Evolutionary conservation across 345 rosid species (phyloP).

Genomic region (Arabidopsis thaliana): DNA sequence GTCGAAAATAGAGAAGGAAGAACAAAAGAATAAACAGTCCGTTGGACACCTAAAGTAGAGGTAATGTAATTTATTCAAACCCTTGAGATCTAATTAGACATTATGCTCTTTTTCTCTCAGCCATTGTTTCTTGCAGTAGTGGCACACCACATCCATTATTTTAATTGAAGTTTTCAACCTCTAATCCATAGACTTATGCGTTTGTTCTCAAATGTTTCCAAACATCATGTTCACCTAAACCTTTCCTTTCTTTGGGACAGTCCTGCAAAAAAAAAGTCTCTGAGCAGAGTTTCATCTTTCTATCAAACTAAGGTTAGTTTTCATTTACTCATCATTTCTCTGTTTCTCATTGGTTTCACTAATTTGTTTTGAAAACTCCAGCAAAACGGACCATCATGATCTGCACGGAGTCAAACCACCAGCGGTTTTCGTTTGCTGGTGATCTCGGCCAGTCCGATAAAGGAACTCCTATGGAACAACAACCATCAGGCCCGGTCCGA

Average conservation of each 20-base stretch:
- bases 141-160: constrained; percentile 47
- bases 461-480: constrained; percentile 27
- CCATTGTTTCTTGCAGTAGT: constrained; percentile 38
- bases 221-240: constrained; percentile 28
- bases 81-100: constrained; percentile 39
- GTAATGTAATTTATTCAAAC: constrained; percentile 23
- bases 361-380: constrained; percentile 18
- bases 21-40: neutral
- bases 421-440: constrained; percentile 62
- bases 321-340: constrained; percentile 3
- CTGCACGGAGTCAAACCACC: constrained; percentile 64
- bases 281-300: constrained; percentile 27
- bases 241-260: constrained; percentile 18
- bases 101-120: constrained; percentile 4
- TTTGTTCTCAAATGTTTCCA: constrained; percentile 23
- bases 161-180: constrained; percentile 38
- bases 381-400: constrained; percentile 38
- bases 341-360: constrained; percentile 32
- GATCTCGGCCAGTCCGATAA: constrained; percentile 55
- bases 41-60: constrained; percentile 26
- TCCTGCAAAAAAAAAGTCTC: neutral
- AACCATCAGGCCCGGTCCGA: constrained; percentile 31
- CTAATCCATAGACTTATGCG: constrained; percentile 27
- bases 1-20: constrained; percentile 23
- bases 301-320: constrained; percentile 24